These are phyloP conservation scores for Purpureocillium lavendulum DNA, from an alignment of 2,329 filamentous ascomycete genomes.

Conservation along the genomic window DNA sequence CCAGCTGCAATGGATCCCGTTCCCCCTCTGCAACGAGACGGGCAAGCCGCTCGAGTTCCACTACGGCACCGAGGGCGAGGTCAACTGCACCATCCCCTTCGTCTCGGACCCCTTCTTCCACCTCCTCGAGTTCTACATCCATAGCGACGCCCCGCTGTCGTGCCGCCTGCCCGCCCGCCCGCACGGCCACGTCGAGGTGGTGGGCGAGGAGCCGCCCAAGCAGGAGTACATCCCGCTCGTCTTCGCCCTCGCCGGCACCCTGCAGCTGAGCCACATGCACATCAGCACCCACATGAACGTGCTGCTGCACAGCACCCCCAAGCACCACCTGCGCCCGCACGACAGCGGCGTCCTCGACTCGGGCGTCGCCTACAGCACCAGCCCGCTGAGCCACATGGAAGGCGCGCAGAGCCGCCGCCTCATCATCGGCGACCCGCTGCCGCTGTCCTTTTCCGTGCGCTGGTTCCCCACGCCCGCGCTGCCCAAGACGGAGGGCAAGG, in stretches of 20 bases:
- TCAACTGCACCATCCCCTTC: constrained; percentile 76
- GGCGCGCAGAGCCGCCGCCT: constrained; percentile 52
- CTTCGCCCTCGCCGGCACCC: constrained; percentile 79
- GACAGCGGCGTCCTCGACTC: constrained; percentile 77
- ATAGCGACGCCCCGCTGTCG: constrained; percentile 86
- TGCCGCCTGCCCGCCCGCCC: constrained; percentile 84
- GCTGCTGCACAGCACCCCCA: constrained; percentile 63
- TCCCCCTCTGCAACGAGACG: constrained; percentile 86
- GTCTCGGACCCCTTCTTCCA: constrained; percentile 77
- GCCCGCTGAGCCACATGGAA: constrained; percentile 54
- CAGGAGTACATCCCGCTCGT: constrained; percentile 73
- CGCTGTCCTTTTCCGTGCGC: constrained; percentile 69
- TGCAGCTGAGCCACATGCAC: constrained; percentile 85
- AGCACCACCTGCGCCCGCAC: constrained; percentile 53
- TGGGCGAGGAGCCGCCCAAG: constrained; percentile 40
- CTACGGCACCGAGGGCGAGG: constrained; percentile 74
- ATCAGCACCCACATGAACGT: constrained; percentile 86
- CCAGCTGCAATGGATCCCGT: constrained; percentile 86
- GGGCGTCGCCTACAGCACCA: constrained; percentile 78
- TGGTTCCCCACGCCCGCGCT: constrained; percentile 77
- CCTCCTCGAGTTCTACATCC: constrained; percentile 93
- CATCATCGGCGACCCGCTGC: constrained; percentile 79
- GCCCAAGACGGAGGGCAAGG: constrained; percentile 56
- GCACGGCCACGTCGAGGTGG: constrained; percentile 41
- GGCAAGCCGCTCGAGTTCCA: constrained; percentile 70